Conservation (phyloP, 1,284 basidiomycete species). For the Chalciporus sp. region DNA sequence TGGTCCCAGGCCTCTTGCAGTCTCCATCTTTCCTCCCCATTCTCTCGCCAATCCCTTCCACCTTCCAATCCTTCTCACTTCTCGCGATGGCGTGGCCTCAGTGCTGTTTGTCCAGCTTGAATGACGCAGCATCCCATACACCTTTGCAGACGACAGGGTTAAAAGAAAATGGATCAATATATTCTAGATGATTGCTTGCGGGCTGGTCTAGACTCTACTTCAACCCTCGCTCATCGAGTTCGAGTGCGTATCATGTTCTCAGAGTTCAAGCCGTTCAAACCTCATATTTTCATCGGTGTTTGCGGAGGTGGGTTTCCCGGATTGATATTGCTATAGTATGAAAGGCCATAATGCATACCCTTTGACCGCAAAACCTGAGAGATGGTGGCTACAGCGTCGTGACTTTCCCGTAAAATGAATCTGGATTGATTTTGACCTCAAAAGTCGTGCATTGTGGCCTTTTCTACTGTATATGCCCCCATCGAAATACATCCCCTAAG, state of each 20-base stretch:
- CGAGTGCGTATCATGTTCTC: background rate
- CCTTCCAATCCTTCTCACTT: too few relatives aligned
- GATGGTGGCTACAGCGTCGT: conserved; percentile 1
- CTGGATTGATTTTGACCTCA: conserved; percentile 19
- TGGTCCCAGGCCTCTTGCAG: too few relatives aligned
- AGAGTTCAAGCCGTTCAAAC: background rate
- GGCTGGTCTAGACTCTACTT: too few relatives aligned
- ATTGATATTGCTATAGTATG: conserved; percentile 13
- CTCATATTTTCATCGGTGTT: background rate
- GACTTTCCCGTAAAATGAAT: conserved; percentile 2
- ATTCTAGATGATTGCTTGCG: too few relatives aligned
- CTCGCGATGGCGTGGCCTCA: too few relatives aligned
- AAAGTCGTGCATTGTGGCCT: conserved; percentile 32
- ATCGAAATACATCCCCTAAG: background rate
- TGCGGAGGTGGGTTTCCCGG: conserved; percentile 24
- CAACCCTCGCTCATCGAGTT: background rate
- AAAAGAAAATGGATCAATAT: too few relatives aligned
- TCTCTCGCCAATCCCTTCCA: too few relatives aligned
- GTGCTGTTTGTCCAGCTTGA: too few relatives aligned
- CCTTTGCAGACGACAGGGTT: too few relatives aligned
- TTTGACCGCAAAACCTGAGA: conserved; percentile 23
- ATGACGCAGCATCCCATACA: too few relatives aligned
- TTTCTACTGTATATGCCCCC: conserved; percentile 22
- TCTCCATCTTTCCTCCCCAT: too few relatives aligned
- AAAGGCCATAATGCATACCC: conserved; percentile 28